Base-by-base conservation (phyloP, 1,284 basidiomycete species). In the Fomitopsis palustris region DNA sequence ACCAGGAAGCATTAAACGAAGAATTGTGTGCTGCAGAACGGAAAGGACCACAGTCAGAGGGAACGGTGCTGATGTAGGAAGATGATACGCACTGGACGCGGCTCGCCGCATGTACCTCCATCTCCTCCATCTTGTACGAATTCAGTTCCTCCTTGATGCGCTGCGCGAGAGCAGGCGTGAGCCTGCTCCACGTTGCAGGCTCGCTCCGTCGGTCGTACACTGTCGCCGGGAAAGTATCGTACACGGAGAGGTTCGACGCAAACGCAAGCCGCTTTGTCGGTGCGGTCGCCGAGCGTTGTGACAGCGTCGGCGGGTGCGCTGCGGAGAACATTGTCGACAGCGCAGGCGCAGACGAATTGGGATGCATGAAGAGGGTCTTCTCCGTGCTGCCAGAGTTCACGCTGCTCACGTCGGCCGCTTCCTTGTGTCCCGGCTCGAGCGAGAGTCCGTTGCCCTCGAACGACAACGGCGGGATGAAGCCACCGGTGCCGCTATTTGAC, bases 121-220 rank as follows among this genome's bases (percentile, higher is more conserved):
- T 97, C 78, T 96, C 93, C 76, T 97, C 95, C 90, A 97, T 93
- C 82, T 97, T 97, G 78, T 92, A 97, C 62, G 93, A 94, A 76
- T 97, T 96, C 51, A 96, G 79, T 78, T 96, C 93, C 76, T 96
- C 93, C 81, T 98, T 98, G 76, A 98, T 98, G 64, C 90, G 82
- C 80, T 97, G 93, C 47, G 96, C 96, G 67, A 98, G 79, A 62
- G 91, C 87, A 49, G 96, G 96, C 55, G 96, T 99, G 67, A 99
- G 77, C 35, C 93, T 84, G 77, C 96, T 98, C 87, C 95, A 98
- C 21, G 96, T 98, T 51, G 95, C 96, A 29, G 94, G 94, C 75
- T 98, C 96, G 67, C 93, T 95, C 63, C 95, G 81, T 56, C 96
- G 83, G 75, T 99, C 96, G 75, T 99, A 99, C 58, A 95, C 89